Conservation (phyloP, 257 asterid species). For the Fraxinus quadrangulata region DNA sequence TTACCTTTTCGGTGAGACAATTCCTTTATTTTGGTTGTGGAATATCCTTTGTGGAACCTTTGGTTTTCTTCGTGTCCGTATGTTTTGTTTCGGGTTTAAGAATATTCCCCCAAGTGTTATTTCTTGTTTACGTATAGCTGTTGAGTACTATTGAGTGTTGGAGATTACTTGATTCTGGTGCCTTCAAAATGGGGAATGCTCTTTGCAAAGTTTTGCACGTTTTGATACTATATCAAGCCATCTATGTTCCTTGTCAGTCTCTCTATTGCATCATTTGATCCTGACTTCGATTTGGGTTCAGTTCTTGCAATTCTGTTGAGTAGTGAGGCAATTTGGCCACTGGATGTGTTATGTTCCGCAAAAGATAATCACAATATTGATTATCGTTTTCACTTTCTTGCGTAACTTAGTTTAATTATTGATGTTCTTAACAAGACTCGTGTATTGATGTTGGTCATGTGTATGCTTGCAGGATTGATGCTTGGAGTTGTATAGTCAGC, state of each 20-base stretch:
- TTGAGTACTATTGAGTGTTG: constrained; percentile 37
- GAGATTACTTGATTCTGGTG: constrained; percentile 27
- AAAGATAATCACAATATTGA: constrained; percentile 4
- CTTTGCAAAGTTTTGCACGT: constrained; percentile 15
- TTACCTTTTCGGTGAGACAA: constrained; percentile 28
- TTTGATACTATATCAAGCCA: constrained; percentile 19
- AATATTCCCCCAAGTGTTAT: constrained; percentile 28
- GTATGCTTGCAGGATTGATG: constrained; percentile 51
- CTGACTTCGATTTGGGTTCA: not conserved
- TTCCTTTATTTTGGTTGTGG: constrained; percentile 39
- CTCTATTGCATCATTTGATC: not conserved
- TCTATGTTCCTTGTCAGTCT: not conserved
- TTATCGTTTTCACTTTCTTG: not conserved
- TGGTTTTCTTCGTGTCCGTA: constrained; percentile 54
- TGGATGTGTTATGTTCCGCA: not conserved
- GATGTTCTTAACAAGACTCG: not conserved
- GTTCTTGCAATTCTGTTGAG: not conserved
- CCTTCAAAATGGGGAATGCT: constrained; percentile 6
- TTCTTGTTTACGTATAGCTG: constrained; percentile 29
- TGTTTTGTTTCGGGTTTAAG: constrained; percentile 37
- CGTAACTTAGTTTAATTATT: constrained; percentile 22
- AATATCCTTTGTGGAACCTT: constrained; percentile 51
- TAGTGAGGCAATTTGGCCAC: not conserved
- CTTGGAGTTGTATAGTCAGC: not conserved
- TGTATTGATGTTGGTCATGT: constrained; percentile 21